Evolutionary conservation across 108 stramenopile species (phyloP).

Genomic region (Poteriospumella lacustris): DNA sequence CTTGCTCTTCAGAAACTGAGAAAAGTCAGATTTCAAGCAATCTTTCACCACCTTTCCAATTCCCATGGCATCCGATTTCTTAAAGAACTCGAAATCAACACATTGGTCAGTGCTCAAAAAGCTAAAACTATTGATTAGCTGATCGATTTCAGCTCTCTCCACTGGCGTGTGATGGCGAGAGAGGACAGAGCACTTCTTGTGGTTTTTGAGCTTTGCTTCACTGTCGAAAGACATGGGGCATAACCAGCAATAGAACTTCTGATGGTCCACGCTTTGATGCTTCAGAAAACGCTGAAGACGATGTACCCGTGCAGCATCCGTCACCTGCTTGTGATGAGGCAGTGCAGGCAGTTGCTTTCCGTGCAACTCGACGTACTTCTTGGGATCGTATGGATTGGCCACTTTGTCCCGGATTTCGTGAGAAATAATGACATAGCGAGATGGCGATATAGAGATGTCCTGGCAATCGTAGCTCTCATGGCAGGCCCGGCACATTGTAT

Average conservation of each 20-base stretch:
- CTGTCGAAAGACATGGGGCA: slow-evolving; percentile 6
- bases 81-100: slow-evolving; percentile 8
- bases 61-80: slow-evolving; percentile 6
- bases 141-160: slow-evolving; percentile 6
- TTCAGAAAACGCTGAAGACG: slow-evolving; percentile 7
- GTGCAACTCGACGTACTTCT: slow-evolving; percentile 6
- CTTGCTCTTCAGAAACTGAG: slow-evolving; percentile 7
- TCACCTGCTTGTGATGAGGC: slow-evolving; percentile 6
- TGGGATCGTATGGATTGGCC: slow-evolving; percentile 6
- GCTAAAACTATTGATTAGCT: slow-evolving; percentile 8
- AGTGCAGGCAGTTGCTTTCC: slow-evolving; percentile 6
- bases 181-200: slow-evolving; percentile 6
- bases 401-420: slow-evolving; percentile 6
- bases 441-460: slow-evolving; percentile 7
- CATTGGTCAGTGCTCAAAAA: slow-evolving; percentile 7
- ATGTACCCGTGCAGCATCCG: slow-evolving; percentile 1
- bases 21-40: slow-evolving; percentile 8
- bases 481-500: slow-evolving; percentile 6
- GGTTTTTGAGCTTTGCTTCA: slow-evolving; percentile 7
- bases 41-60: slow-evolving; percentile 7
- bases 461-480: slow-evolving; percentile 6
- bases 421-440: slow-evolving; percentile 8
- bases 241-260: slow-evolving; percentile 8
- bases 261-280: slow-evolving; percentile 6
- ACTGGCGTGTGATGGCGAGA: slow-evolving; percentile 6